phyloP scores from a whole-genome alignment of 768 basidiomycete genomes.

The Hygrophoropsis aurantiaca region DNA sequence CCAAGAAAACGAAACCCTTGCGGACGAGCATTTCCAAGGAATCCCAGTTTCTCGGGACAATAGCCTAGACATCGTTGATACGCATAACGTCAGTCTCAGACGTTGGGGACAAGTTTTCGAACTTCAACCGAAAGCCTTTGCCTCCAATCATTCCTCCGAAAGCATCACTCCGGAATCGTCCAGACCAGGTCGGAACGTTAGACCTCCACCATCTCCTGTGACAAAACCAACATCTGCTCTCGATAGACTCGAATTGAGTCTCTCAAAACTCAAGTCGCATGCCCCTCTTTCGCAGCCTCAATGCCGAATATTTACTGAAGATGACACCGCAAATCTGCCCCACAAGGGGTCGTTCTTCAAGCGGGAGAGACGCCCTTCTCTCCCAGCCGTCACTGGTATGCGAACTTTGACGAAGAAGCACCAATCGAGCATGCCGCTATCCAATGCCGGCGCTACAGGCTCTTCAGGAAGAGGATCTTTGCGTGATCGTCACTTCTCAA shows the following conservation, averaged over 20 bases:
- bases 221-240: conserved; percentile 27
- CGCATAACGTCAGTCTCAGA: conserved; percentile 8
- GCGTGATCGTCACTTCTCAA: conserved; percentile 6
- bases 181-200: conserved; percentile 21
- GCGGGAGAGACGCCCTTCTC: conserved; percentile 19
- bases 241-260: conserved; percentile 32
- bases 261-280: conserved; percentile 31
- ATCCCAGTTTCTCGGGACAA: conserved; percentile 11
- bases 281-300: conserved; percentile 24
- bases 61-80: conserved; percentile 4
- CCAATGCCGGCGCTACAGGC: no score
- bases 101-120: conserved; percentile 28
- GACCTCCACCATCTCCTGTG: conserved; percentile 1
- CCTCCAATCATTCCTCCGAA: conserved; percentile 6
- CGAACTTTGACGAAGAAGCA: no score
- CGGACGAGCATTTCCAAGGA: not conserved
- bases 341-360: no score
- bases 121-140: conserved; percentile 4
- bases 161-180: conserved; percentile 14
- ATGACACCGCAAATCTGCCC: conserved; percentile 1
- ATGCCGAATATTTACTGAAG: conserved; percentile 15
- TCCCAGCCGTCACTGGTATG: conserved; percentile 9
- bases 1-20: not conserved
- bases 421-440: no score
- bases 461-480: not conserved